Percentiles rank a stretch among this genome's conserved stretches.
These are phyloP conservation scores for Ophiostoma himal-ulmi DNA, from an alignment of 2,329 filamentous ascomycete genomes.

Conservation along the genomic window DNA sequence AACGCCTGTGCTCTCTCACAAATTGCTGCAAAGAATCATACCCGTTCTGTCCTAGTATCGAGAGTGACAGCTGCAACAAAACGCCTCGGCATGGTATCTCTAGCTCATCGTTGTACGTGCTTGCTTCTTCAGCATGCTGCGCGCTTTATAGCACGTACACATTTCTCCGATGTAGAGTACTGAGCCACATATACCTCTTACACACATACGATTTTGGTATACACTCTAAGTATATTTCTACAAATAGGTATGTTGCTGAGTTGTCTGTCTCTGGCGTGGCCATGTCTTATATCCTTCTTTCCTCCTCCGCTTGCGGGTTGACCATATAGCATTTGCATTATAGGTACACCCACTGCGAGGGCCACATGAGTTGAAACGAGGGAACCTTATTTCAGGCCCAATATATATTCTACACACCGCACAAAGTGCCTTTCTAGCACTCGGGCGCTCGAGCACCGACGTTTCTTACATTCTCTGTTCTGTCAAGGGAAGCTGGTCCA, in stretches of 20 bases:
- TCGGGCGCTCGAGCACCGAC: neutral
- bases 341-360: slow-evolving; percentile 21
- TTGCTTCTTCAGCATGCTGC: slow-evolving; percentile 1
- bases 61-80: slow-evolving; percentile 23
- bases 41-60: slow-evolving; percentile 22
- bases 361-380: slow-evolving; percentile 19
- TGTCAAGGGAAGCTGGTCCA: neutral
- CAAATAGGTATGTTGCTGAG: neutral
- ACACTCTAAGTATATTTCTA: neutral
- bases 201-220: neutral
- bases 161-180: neutral
- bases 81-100: slow-evolving; percentile 19
- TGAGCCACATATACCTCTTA: slow-evolving; percentile 1
- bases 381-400: slow-evolving; percentile 23
- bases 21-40: neutral
- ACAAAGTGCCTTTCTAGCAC: slow-evolving; percentile 19
- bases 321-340: slow-evolving; percentile 19
- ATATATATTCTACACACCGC: slow-evolving; percentile 17
- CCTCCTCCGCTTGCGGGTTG: slow-evolving; percentile 15
- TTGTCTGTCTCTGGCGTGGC: slow-evolving; percentile 1
- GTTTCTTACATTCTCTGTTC: neutral
- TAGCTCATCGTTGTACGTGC: slow-evolving; percentile 1
- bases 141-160: neutral
- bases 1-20: neutral
- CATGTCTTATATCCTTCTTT: slow-evolving; percentile 14